Evolutionary conservation across 2,329 filamentous ascomycete genomes (phyloP).

Genomic region (Gaeumannomyces tritici): DNA sequence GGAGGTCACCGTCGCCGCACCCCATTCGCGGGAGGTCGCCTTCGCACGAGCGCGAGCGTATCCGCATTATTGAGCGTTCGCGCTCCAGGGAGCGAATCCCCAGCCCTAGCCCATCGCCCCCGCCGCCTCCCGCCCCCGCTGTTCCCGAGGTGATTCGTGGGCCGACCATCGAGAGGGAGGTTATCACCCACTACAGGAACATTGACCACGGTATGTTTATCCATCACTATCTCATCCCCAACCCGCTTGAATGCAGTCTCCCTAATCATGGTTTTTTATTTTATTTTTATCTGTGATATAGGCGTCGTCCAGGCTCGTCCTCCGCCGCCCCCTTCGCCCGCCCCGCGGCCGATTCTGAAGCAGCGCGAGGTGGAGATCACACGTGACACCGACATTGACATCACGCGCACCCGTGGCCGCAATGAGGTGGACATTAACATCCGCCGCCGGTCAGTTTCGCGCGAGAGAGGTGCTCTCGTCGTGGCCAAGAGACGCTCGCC

Average conservation of each 20-base stretch:
- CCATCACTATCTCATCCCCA: too few species aligned
- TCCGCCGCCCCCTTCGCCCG: slow-evolving; percentile 39
- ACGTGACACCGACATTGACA: slow-evolving; percentile 52
- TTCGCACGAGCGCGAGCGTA: slow-evolving; percentile 32
- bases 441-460: slow-evolving; percentile 20
- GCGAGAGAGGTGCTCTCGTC: slow-evolving; percentile 21
- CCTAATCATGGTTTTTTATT: neutral
- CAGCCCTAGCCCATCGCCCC: slow-evolving; percentile 35
- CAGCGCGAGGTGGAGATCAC: slow-evolving; percentile 1
- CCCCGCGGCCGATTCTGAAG: slow-evolving; percentile 23
- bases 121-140: slow-evolving; percentile 47
- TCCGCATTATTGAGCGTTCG: slow-evolving; percentile 41
- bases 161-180: slow-evolving; percentile 76
- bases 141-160: slow-evolving; percentile 58
- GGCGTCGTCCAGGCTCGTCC: slow-evolving; percentile 35
- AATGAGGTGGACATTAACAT: slow-evolving; percentile 49
- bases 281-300: slow-evolving; percentile 12
- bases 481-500: neutral
- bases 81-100: slow-evolving; percentile 32
- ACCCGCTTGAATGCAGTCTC: neutral
- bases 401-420: slow-evolving; percentile 41
- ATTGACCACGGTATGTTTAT: slow-evolving; percentile 67
- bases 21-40: slow-evolving; percentile 19
- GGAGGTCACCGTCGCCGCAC: slow-evolving; percentile 27
- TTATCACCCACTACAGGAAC: slow-evolving; percentile 81